A percentile compares a stretch with the other conserved stretches of the same genome.
Conservation (phyloP, 1,284 basidiomycete genomes). For the Ustilago lituana region DNA sequence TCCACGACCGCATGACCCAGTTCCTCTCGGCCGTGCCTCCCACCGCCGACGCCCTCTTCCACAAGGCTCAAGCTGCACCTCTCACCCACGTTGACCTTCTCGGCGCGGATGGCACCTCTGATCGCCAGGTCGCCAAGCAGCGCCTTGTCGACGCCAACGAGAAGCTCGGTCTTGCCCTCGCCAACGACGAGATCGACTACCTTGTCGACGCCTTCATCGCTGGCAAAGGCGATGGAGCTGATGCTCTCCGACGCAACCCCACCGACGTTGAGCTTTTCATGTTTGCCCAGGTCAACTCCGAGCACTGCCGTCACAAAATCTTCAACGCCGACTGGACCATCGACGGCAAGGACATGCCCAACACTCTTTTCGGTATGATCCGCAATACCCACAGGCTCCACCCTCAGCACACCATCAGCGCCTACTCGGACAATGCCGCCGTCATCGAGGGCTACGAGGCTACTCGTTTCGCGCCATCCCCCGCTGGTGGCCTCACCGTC, state of each 20-base stretch:
- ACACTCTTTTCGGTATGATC: conserved; percentile 96
- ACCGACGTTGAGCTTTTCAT: conserved; percentile 99
- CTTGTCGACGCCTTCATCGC: conserved; percentile 86
- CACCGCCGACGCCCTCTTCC: conserved; percentile 76
- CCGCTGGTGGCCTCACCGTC: conserved; percentile 30
- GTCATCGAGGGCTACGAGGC: conserved; percentile 83
- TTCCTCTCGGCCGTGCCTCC: conserved; percentile 71
- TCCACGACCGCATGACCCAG: conserved; percentile 94
- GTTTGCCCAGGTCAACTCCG: conserved; percentile 99
- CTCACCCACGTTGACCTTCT: conserved; percentile 76
- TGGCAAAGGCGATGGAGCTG: conserved; percentile 69
- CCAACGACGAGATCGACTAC: conserved; percentile 89
- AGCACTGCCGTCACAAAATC: conserved; percentile 99
- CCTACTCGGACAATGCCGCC: conserved; percentile 98
- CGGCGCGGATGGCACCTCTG: conserved; percentile 59
- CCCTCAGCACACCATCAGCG: conserved; percentile 80
- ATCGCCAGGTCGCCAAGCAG: conserved; percentile 52
- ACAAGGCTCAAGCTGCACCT: conserved; percentile 75
- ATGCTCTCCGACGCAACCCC: conserved; percentile 62
- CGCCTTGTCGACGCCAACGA: conserved; percentile 80
- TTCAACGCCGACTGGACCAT: conserved; percentile 98
- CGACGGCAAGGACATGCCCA: conserved; percentile 76
- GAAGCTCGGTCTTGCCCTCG: conserved; percentile 87
- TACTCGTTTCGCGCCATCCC: conserved; percentile 80
- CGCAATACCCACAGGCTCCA: conserved; percentile 89